phyloP scores from a whole-genome alignment of 2,329 filamentous ascomycete species.

The Aspergillus novofumigatus region DNA sequence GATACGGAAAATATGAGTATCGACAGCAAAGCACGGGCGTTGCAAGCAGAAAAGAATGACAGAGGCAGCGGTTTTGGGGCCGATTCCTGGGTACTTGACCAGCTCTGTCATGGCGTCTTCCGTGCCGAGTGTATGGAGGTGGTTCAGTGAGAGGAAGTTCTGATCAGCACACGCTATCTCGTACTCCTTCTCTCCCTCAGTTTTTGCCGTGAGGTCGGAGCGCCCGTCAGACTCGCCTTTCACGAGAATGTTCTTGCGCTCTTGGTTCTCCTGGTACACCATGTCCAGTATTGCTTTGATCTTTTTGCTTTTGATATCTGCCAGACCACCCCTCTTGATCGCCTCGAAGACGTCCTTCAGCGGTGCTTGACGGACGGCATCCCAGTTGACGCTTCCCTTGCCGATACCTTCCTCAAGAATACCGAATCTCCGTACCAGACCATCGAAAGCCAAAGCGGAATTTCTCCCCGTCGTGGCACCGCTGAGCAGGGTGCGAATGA shows the following conservation, averaged over 20 bases:
- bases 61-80: slow-evolving; percentile 63
- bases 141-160: slow-evolving; percentile 61
- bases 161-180: slow-evolving; percentile 57
- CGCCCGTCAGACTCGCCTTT: slow-evolving; percentile 43
- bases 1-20: slow-evolving; percentile 63
- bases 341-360: slow-evolving; percentile 61
- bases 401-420: slow-evolving; percentile 59
- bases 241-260: slow-evolving; percentile 49
- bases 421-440: slow-evolving; percentile 62
- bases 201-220: slow-evolving; percentile 39
- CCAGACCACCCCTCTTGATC: slow-evolving; percentile 68
- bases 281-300: slow-evolving; percentile 72
- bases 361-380: slow-evolving; percentile 60
- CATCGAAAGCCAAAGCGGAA: slow-evolving; percentile 62
- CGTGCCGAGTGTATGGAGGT: slow-evolving; percentile 53
- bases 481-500: slow-evolving; percentile 59
- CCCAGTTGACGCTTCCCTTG: slow-evolving; percentile 71
- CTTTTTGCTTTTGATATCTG: slow-evolving; percentile 64
- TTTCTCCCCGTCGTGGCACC: slow-evolving; percentile 58
- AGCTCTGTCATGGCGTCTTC: slow-evolving; percentile 57
- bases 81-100: slow-evolving; percentile 59
- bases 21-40: slow-evolving; percentile 60
- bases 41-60: slow-evolving; percentile 62
- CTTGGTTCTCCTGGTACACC: slow-evolving; percentile 65
- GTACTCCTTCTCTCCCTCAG: slow-evolving; percentile 49